A percentile compares a stretch with the other conserved stretches of the same genome.
These are phyloP conservation scores for Polyporus tsugae DNA, from an alignment of 1,284 basidiomycete genomes.

Conservation along the genomic window DNA sequence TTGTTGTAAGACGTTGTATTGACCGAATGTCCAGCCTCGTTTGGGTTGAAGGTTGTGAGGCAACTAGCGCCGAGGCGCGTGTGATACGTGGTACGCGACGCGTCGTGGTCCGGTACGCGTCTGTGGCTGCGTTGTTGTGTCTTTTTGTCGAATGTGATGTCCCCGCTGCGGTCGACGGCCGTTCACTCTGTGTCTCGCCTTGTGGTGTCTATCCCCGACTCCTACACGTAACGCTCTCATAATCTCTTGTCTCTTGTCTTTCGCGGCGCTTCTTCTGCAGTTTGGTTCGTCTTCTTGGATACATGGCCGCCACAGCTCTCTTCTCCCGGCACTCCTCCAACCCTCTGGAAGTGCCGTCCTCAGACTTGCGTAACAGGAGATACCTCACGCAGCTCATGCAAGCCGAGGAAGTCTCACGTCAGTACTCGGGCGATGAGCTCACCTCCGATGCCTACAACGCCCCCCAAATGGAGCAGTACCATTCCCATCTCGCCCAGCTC, in stretches of 20 bases:
- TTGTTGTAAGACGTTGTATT: neutral
- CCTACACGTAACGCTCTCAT: constrained; percentile 3
- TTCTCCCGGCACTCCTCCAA: constrained; percentile 83
- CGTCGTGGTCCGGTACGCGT: constrained; percentile 22
- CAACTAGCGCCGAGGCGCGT: constrained; percentile 5
- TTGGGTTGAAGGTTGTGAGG: neutral
- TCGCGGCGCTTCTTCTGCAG: constrained; percentile 8
- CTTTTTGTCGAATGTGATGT: constrained; percentile 16
- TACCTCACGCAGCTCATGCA: constrained; percentile 48
- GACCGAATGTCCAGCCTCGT: neutral
- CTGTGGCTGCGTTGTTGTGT: constrained; percentile 29
- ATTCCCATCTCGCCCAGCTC: constrained; percentile 58
- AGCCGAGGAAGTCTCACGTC: constrained; percentile 22
- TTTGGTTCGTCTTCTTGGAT: constrained; percentile 29
- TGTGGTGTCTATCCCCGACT: neutral
- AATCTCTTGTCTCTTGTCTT: constrained; percentile 6
- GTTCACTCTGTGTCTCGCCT: constrained; percentile 7
- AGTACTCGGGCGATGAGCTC: constrained; percentile 41
- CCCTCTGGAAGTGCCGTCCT: constrained; percentile 75
- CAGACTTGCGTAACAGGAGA: constrained; percentile 60
- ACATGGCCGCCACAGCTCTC: constrained; percentile 43
- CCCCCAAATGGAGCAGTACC: constrained; percentile 57
- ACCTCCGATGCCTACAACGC: constrained; percentile 61
- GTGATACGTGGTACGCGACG: constrained; percentile 18
- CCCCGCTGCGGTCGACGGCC: neutral